Percentiles rank a stretch among this genome's conserved stretches.
Conservation (phyloP, 768 basidiomycete genomes). For the Infundibulicybe gibba region DNA sequence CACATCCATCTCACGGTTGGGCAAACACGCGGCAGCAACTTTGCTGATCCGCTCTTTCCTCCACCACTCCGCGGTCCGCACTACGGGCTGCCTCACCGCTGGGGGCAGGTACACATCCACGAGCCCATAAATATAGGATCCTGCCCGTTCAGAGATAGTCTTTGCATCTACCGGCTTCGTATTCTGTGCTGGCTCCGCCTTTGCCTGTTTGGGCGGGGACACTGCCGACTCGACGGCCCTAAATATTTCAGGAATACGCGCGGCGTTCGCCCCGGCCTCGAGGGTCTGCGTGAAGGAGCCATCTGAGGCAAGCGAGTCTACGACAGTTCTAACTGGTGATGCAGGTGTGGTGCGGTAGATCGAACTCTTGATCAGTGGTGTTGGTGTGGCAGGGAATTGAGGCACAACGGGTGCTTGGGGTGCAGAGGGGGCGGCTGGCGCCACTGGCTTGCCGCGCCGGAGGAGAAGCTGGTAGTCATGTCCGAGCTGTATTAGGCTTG, state of each 20-base stretch:
- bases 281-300: slow-evolving; percentile 50
- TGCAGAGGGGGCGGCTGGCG: slow-evolving; percentile 13
- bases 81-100: neutral
- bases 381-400: slow-evolving; percentile 29
- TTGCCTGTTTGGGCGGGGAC: slow-evolving; percentile 10
- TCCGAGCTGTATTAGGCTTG: slow-evolving; percentile 58
- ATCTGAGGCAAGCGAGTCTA: slow-evolving; percentile 58
- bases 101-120: neutral
- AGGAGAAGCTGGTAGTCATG: slow-evolving; percentile 66
- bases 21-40: slow-evolving; percentile 50
- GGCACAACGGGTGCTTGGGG: slow-evolving; percentile 8
- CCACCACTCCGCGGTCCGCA: slow-evolving; percentile 46
- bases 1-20: slow-evolving; percentile 60
- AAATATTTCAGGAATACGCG: slow-evolving; percentile 43
- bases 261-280: slow-evolving; percentile 38
- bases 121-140: neutral
- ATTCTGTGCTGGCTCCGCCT: slow-evolving; percentile 8
- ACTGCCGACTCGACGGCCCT: slow-evolving; percentile 28
- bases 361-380: slow-evolving; percentile 21
- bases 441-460: slow-evolving; percentile 46
- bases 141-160: slow-evolving; percentile 9
- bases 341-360: slow-evolving; percentile 11
- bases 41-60: slow-evolving; percentile 48
- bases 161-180: slow-evolving; percentile 3
- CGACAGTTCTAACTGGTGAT: slow-evolving; percentile 38